Evolutionary conservation across 2,329 filamentous ascomycete species (phyloP).

Genomic region (Talaromyces sp.): DNA sequence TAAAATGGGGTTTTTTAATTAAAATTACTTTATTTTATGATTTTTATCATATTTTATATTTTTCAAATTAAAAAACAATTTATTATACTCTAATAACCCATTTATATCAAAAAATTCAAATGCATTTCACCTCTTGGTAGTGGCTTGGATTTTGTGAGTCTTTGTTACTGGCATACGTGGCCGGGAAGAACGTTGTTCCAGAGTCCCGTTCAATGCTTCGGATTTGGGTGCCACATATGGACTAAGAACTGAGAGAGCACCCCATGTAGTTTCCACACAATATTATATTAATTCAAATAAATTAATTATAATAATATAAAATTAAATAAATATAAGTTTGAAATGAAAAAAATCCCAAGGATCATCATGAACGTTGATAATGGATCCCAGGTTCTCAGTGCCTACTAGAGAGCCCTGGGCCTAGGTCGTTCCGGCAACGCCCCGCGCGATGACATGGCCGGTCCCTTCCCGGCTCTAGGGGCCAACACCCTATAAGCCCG

Average conservation of each 20-base stretch:
- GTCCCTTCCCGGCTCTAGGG: background rate
- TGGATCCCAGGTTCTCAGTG: background rate
- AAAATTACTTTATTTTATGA: background rate
- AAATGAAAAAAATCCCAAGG: background rate
- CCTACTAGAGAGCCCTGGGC: background rate
- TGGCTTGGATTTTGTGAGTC: background rate
- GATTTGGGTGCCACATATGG: no score
- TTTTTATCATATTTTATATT: background rate
- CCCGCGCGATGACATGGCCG: background rate
- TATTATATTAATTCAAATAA: background rate
- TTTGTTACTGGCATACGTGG: no score
- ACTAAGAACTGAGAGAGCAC: no score
- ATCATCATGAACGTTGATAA: background rate
- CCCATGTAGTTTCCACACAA: background rate
- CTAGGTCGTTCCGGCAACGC: background rate
- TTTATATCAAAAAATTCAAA: background rate
- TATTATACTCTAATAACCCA: background rate
- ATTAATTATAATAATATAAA: background rate
- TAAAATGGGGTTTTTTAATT: background rate
- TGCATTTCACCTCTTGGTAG: background rate
- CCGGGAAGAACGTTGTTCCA: background rate
- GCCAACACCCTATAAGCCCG: background rate
- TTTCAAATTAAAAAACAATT: background rate
- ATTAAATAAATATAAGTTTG: background rate
- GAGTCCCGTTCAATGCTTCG: background rate